A percentile compares a stretch with the other conserved stretches of the same genome.
phyloP scores from a whole-genome alignment of 2,329 filamentous ascomycete species.

The Ophiostoma himal-ulmi region DNA sequence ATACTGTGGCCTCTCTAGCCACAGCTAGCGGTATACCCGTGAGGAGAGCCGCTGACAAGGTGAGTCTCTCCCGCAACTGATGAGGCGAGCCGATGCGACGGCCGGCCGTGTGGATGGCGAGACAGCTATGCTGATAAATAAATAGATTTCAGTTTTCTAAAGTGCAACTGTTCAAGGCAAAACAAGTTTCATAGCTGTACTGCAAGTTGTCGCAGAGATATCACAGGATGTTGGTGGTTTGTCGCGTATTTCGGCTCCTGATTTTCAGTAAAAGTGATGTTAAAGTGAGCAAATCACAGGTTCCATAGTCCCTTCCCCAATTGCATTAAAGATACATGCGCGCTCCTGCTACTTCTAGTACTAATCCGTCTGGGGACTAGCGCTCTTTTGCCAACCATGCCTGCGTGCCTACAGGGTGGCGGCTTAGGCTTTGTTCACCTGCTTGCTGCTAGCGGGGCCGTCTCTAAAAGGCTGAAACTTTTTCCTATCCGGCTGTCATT shows the following conservation, averaged over 20 bases:
- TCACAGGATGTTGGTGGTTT: neutral
- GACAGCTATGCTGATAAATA: neutral
- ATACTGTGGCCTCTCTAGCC: neutral
- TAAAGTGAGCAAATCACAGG: neutral
- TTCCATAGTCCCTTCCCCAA: neutral
- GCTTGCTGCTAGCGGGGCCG: neutral
- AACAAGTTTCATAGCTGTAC: neutral
- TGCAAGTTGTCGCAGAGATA: neutral
- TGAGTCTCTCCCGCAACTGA: neutral
- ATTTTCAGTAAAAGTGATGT: slow-evolving; percentile 6
- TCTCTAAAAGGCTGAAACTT: slow-evolving; percentile 25
- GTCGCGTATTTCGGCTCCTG: slow-evolving; percentile 13
- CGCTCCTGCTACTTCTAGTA: neutral
- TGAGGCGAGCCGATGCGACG: neutral
- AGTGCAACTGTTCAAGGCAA: neutral
- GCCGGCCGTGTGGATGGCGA: neutral
- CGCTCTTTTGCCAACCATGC: neutral
- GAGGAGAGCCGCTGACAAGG: neutral
- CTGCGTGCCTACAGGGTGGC: neutral
- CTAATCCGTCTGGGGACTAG: neutral
- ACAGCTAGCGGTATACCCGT: neutral
- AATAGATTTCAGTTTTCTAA: neutral
- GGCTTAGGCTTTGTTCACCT: neutral
- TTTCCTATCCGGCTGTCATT: slow-evolving; percentile 25
- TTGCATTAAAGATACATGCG: slow-evolving; percentile 1